Conservation (phyloP, 306 rosid genomes). For the Begonia peltatifolia region DNA sequence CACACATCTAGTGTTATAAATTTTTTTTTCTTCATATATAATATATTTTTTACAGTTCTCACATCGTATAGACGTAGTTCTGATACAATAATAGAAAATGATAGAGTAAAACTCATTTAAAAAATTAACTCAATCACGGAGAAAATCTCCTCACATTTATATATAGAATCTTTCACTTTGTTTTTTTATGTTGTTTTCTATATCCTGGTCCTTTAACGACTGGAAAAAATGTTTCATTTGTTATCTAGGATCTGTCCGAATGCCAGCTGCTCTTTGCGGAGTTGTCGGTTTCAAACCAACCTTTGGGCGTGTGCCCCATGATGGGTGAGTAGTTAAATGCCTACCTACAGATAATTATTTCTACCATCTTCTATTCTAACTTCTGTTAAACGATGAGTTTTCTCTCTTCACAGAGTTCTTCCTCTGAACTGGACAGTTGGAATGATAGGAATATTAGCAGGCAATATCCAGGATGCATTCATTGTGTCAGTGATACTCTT, state of each 20-base stretch:
- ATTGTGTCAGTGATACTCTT: conserved; percentile 41
- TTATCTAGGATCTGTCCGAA: conserved; percentile 71
- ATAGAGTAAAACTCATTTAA: too few relatives aligned
- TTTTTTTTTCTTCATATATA: too few relatives aligned
- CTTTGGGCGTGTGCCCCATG: conserved; percentile 65
- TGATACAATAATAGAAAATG: too few relatives aligned
- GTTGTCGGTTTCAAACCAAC: conserved; percentile 86
- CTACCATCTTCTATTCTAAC: conserved; percentile 5
- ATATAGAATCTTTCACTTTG: too few relatives aligned
- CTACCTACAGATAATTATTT: conserved; percentile 3
- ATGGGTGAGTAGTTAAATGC: conserved; percentile 38
- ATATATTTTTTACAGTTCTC: too few relatives aligned
- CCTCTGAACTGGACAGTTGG: conserved; percentile 96
- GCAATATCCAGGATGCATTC: conserved; percentile 68
- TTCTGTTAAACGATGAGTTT: conserved; percentile 6
- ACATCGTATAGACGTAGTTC: too few relatives aligned
- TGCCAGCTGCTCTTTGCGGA: conserved; percentile 97
- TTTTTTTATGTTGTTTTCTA: too few relatives aligned
- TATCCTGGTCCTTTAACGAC: background rate
- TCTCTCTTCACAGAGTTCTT: conserved; percentile 52
- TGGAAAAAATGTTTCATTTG: conserved; percentile 10
- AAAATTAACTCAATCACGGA: too few relatives aligned
- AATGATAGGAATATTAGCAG: conserved; percentile 84
- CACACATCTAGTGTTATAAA: too few relatives aligned
- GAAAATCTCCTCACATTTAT: too few relatives aligned